Evolutionary conservation across 2,329 filamentous ascomycete genomes (phyloP), one percentile per base, ranked within the genome.

Genomic region (Harringtonia lauricola): DNA sequence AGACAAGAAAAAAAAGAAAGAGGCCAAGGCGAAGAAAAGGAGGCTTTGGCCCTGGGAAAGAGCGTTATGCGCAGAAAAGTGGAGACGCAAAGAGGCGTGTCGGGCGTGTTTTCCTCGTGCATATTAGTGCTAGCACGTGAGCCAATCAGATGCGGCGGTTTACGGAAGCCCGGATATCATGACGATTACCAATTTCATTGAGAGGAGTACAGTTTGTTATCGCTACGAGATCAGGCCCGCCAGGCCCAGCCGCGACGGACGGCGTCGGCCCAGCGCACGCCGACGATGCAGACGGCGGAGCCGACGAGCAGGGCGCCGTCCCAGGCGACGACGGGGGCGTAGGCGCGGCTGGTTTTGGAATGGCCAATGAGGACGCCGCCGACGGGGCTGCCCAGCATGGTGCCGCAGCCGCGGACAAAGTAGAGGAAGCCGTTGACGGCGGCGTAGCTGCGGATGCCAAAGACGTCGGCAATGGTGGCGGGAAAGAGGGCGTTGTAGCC

Each of bases 351-450:
- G 28, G 12, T 28, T 31, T 28, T 19, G 31, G 37, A 21, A n/a
- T 34, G 17, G 10, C 46, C 39, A 0, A 70, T 54, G 12, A 69
- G 58, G 43, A 60, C 56, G 3, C 65, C 66, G 10, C 65, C 66
- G 26, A 70, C 59, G 0, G 66, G 66, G 42, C 61, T 66, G 7
- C 66, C 66, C 48, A 68, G 62, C 53, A 68, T 61, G 1, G 61
- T 64, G 0, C 65, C 65, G 8, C 67, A 50, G 1, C 66, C 66
- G 36, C 65, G 54, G 1, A 69, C 55, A 39, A 70, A 66, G 31
- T 67, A 62, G 15, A 69, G 64, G 44, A 68, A 69, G 3, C 64
- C 65, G 49, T 68, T 70, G 5, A 70, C 65, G 18, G 64, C 64
- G 1, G 65, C 65, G 48, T 69, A 70, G 38, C 65, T 64, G 44